phyloP scores from a whole-genome alignment of 2,329 filamentous ascomycete genomes.

The Hypoxylon sp. region DNA sequence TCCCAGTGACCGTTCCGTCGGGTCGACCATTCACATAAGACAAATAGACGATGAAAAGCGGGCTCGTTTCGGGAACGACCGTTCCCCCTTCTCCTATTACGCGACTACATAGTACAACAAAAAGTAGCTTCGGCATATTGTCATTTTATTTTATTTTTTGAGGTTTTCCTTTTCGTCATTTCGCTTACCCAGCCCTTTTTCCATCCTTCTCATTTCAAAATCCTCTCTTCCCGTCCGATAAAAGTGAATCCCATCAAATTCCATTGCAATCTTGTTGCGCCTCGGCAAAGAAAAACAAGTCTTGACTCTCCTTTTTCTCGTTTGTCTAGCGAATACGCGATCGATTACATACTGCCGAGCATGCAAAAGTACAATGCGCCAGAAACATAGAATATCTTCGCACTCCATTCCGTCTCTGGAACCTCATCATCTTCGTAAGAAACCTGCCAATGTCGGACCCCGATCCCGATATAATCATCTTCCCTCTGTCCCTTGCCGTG shows the following conservation, averaged over 20 bases:
- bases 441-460: not conserved
- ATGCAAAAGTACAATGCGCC: conserved; percentile 26
- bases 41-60: conserved; percentile 31
- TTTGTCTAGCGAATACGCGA: conserved; percentile 22
- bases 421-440: conserved; percentile 13
- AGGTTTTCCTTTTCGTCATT: too few species aligned
- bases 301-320: conserved; percentile 7
- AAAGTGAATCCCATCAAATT: conserved; percentile 30
- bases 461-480: not conserved
- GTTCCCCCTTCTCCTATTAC: not conserved
- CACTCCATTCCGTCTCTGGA: conserved; percentile 28
- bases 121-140: conserved; percentile 9
- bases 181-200: conserved; percentile 4
- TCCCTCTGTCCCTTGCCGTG: not conserved
- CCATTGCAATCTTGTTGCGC: conserved; percentile 27
- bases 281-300: conserved; percentile 20
- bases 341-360: conserved; percentile 27
- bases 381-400: conserved; percentile 33
- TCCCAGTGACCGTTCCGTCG: conserved; percentile 45
- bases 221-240: conserved; percentile 13
- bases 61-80: conserved; percentile 38
- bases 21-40: conserved; percentile 37
- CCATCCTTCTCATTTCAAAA: conserved; percentile 22
- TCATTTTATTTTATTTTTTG: conserved; percentile 17
- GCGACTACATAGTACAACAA: not conserved